A percentile compares a stretch with the other conserved stretches of the same genome.
These are phyloP conservation scores for Candida glucosophila DNA, from an alignment of 1,139 yeast genomes.

Conservation along the genomic window DNA sequence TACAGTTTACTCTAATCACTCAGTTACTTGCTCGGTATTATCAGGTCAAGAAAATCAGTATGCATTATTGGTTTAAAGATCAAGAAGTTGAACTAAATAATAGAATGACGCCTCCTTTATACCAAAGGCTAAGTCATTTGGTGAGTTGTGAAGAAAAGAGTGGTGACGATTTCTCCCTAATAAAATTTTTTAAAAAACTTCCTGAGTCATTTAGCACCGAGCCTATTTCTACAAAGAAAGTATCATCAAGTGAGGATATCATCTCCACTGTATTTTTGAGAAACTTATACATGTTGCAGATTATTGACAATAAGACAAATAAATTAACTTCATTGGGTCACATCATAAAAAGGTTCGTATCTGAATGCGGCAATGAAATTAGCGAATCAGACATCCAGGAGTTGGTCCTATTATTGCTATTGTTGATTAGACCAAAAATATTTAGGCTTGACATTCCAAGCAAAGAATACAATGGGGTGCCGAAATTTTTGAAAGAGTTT, in stretches of 20 bases:
- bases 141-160: slow-evolving; percentile 14
- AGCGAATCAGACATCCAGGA: slow-evolving; percentile 17
- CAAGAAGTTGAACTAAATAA: slow-evolving; percentile 40
- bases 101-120: slow-evolving; percentile 38
- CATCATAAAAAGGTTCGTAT: slow-evolving; percentile 30
- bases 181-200: slow-evolving; percentile 24
- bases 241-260: slow-evolving; percentile 42
- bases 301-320: slow-evolving; percentile 37
- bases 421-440: slow-evolving; percentile 26
- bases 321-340: slow-evolving; percentile 51
- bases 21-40: slow-evolving; percentile 76
- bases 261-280: slow-evolving; percentile 56
- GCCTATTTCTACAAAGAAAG: slow-evolving; percentile 9
- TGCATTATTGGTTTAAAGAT: slow-evolving; percentile 54
- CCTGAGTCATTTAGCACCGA: slow-evolving; percentile 7
- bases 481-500: slow-evolving; percentile 25
- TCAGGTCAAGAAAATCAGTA: slow-evolving; percentile 62
- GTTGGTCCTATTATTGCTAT: slow-evolving; percentile 38
- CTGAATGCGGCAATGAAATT: slow-evolving; percentile 11
- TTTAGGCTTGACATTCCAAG: slow-evolving; percentile 21
- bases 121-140: slow-evolving; percentile 23
- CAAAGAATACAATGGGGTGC: slow-evolving; percentile 26
- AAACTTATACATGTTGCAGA: slow-evolving; percentile 45
- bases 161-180: slow-evolving; percentile 23
- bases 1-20: slow-evolving; percentile 60